Evolutionary conservation across 1,284 basidiomycete species (phyloP), one percentile per base, ranked within the genome.

Genomic region (Phylloboletellus chloephorus): DNA sequence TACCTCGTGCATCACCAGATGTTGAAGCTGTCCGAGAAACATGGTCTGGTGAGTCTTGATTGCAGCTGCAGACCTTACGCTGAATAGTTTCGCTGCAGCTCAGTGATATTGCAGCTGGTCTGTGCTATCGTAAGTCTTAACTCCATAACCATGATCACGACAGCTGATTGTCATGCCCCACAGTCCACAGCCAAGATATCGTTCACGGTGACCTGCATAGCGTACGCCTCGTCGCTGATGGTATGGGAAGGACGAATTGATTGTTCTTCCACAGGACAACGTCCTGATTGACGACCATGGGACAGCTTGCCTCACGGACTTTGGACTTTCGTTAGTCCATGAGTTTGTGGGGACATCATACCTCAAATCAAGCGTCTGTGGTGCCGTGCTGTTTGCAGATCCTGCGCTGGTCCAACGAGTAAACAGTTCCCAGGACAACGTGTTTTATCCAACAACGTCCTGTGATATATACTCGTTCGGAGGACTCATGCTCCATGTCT

Each of bases 301-400:
- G 10, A 46, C 43, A 12, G 57, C 59, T 34, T 51, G 57, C 15
- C 39, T 59, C 11, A 42, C 52, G 0, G 67, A 69, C 41, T 70
- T 68, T 37, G 68, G 67, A 7, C 52, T 68, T 9, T 68, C 67
- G 0, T 49, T 56, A 22, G 48, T 63, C 33, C 47, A 41, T 4
- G 66, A 67, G 22, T 56, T 63, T 23, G 43, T 59, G 33, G 58
- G 58, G 9, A 57, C 57, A 3, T 57, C 66, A 4, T 67, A 67
- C 32, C 34, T 61, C 22, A 61, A 49, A 2, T 65, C 60, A 2
- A 48, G 52, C 5, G 50, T 64, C 6, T 55, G 55, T 22, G 67
- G 65, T 8, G 44, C 44, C 11, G 35, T 65, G 10, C 56, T 58
- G 16, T 69, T 64, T 51, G 53, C 62, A 19, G 68, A 69, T 30